Evolutionary conservation across 108 stramenopile genomes (phyloP), one percentile per base, ranked within the genome.

Genomic region (Thalassiosira profunda): DNA sequence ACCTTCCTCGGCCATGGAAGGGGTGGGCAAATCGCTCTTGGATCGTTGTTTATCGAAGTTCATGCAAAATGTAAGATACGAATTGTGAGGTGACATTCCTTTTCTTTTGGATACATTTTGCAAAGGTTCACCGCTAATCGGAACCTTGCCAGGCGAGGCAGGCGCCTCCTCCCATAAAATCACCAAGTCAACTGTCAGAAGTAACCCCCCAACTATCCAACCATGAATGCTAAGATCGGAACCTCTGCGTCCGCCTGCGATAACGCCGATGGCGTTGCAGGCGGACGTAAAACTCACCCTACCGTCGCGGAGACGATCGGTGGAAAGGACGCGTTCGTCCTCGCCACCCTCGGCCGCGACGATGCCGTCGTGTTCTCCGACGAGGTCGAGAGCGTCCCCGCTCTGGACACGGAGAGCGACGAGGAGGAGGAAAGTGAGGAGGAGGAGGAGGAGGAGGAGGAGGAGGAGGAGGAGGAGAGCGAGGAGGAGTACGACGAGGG

Each of bases 331-430:
- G 40, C 20, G 4, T 52, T 43, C 10, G 60, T 62, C 34, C 45
- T 68, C 18, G 67, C 63, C n/a, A 63, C 9, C 45, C 38, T 63
- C 11, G 37, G 37, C 26, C 23, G 33, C 40, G 67, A 62, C 63
- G 75, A 76, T 76, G 75, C 60, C 75, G 55, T 76, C 36, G 53
- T 62, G 43, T 76, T 76, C 43, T 56, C 75, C 48, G 34, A 76
- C 44, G 75, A 76, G 52, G 35, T 45, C 15, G 75, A 61, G 33
- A 76, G 75, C 51, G 62, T 74, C 41, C 62, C 68, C 15, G 56
- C 66, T 38, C 70, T 84, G 35, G 85, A 89, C n/a, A 26, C 25
- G 21, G 84, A 82, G 9, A 67, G 61, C 14, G 80, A 81, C 24
- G 63, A 57, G 30, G 86, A 84, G 29, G 75, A 78, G 40, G 76